phyloP scores from a whole-genome alignment of 1,139 yeast genomes.

The Hyphopichia khmerensis region DNA sequence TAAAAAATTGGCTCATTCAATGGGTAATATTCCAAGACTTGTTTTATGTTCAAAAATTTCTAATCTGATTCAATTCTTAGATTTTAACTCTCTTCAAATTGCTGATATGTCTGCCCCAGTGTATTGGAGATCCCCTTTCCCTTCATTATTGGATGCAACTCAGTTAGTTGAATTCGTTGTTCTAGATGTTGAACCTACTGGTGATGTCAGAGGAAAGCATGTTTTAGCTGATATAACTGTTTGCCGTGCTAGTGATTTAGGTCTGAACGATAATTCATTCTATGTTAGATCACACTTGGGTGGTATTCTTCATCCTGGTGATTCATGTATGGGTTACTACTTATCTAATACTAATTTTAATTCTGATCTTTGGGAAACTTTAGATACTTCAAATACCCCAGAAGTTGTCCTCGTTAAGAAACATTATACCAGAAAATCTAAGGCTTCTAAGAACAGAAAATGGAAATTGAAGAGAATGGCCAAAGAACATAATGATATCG shows the following conservation, averaged over 20 bases:
- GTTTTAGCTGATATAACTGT: conserved; percentile 90
- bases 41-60: conserved; percentile 84
- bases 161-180: conserved; percentile 87
- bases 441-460: conserved; percentile 75
- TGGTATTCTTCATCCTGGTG: conserved; percentile 93
- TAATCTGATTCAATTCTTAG: conserved; percentile 81
- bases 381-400: conserved; percentile 65
- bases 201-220: conserved; percentile 73
- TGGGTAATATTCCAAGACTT: conserved; percentile 82
- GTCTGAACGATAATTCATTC: conserved; percentile 76
- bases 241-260: conserved; percentile 83
- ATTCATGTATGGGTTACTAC: conserved; percentile 88
- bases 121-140: conserved; percentile 87
- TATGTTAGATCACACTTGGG: conserved; percentile 90
- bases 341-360: conserved; percentile 83
- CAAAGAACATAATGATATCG: conserved; percentile 84
- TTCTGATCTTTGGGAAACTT: conserved; percentile 76
- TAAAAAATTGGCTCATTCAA: conserved; percentile 72
- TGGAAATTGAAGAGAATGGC: conserved; percentile 99
- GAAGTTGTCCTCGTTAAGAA: conserved; percentile 94
- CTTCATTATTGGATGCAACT: conserved; percentile 71
- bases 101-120: conserved; percentile 77
- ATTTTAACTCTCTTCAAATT: conserved; percentile 75
- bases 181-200: conserved; percentile 92
- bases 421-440: conserved; percentile 76